Base-by-base conservation (phyloP, 2,329 filamentous ascomycete species). In the Exophiala xenobiotica region DNA sequence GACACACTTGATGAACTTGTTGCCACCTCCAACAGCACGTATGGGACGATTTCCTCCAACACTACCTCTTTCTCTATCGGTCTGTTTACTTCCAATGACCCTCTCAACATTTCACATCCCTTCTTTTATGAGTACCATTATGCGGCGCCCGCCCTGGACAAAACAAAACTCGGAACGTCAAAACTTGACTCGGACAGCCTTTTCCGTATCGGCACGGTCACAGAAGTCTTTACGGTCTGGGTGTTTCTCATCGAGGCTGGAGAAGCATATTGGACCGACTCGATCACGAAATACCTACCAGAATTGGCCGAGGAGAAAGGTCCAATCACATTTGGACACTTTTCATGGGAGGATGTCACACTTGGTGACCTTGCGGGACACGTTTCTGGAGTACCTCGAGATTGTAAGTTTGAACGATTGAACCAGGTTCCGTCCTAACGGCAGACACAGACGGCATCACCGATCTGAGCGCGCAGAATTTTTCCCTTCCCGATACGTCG, bases 331-430 rank as follows among this genome's bases (percentile, higher is more conserved):
- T 22, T 48, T 26, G 20, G 37, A 18, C 63, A 27, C 26, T 27
- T 74, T 1, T 60, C 69, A 24, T 80, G 76, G 76, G 68, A 76
- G 24, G 70, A 74, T 6, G 64, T 80, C 18, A 78, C 75, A 0
- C 62, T 78, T 5, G 69, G 67, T 4, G 67, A 72, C 14, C 61
- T 79, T 4, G 72, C 74, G 1, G 70, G 67, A 1, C 76, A 79
- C 33, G 64, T 78, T 19, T 9, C 47, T 3, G 39, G 47, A 18
- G 43, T 49, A 8, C 12, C 46, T 23, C 14, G 24, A 31, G 46
- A 42, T 49, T 16, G 26, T 3, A 26, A 37, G 9, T 27, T 27
- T 23, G 35, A 38, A 16, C 39, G 26, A 33, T 41, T 40, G 5
- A 20, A 7, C 14, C 7, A 27, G 26, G 12, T 27, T 27, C 26